A percentile compares a stretch with the other conserved stretches of the same genome.
These are phyloP conservation scores for Hemileccinum rubropunctum DNA, from an alignment of 768 basidiomycete species.

Conservation along the genomic window DNA sequence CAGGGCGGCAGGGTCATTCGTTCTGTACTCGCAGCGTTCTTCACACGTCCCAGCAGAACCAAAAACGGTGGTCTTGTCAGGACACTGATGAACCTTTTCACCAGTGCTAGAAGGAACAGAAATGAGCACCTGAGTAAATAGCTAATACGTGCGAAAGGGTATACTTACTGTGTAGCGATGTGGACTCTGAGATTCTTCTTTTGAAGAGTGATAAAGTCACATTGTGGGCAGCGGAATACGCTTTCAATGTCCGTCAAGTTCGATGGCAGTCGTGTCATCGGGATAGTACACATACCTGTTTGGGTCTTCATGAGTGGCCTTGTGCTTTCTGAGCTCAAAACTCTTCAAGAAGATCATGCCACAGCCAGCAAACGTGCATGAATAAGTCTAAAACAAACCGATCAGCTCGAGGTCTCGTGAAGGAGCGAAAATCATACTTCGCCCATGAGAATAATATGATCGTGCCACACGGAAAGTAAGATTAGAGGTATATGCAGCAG, in stretches of 20 bases:
- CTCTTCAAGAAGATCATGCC: background rate
- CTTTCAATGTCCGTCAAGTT: conserved; percentile 1
- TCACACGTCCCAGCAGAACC: background rate
- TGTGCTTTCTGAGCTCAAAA: conserved; percentile 13
- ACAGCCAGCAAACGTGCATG: conserved; percentile 4
- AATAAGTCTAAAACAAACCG: background rate
- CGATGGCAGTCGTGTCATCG: background rate
- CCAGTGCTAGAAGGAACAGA: conserved; percentile 17
- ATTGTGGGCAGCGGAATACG: conserved; percentile 11
- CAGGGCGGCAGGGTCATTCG: conserved; percentile 24
- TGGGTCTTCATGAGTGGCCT: conserved; percentile 6
- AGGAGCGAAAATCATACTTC: background rate
- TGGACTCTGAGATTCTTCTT: conserved; percentile 24
- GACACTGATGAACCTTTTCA: conserved; percentile 12
- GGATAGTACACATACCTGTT: background rate
- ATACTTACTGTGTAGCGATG: conserved; percentile 16
- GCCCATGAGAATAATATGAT: conserved; percentile 3
- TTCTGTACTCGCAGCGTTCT: conserved; percentile 16
- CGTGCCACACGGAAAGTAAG: background rate
- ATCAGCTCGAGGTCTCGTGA: background rate
- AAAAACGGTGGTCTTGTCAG: background rate
- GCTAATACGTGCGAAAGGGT: background rate
- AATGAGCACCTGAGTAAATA: background rate
- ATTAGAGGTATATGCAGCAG: background rate
- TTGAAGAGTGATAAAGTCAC: conserved; percentile 14